Evolutionary conservation across 2,329 filamentous ascomycete species (phyloP).

Genomic region (Colletotrichum sp.): DNA sequence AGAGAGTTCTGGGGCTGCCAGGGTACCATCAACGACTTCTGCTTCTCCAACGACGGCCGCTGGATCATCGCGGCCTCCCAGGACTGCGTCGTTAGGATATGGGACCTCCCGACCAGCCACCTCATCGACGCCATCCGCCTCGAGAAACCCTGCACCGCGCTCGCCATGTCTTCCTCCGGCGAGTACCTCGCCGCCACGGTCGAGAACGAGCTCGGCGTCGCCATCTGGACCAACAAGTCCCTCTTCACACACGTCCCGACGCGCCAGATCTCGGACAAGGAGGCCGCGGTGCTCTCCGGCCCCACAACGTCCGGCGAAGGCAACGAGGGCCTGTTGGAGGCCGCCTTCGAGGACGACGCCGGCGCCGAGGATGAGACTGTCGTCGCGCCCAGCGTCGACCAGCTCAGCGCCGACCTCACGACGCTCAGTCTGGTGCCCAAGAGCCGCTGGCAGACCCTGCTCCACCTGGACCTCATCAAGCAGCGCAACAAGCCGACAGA

Average conservation of each 20-base stretch:
- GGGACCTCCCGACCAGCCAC: constrained; percentile 95
- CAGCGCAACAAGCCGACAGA: constrained; percentile 94
- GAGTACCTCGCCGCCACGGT: constrained; percentile 94
- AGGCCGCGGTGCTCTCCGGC: constrained; percentile 67
- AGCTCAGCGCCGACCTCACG: constrained; percentile 82
- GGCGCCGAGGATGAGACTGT: constrained; percentile 60
- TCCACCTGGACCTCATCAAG: constrained; percentile 91
- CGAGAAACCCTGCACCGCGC: constrained; percentile 77
- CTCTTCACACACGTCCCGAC: constrained; percentile 90
- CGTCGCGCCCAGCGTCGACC: constrained; percentile 67
- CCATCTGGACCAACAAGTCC: constrained; percentile 93
- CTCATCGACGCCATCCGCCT: constrained; percentile 90
- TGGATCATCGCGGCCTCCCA: constrained; percentile 92
- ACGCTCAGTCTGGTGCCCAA: constrained; percentile 90
- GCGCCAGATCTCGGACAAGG: constrained; percentile 79
- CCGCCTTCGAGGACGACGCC: constrained; percentile 67
- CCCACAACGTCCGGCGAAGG: constrained; percentile 86
- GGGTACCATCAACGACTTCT: constrained; percentile 77
- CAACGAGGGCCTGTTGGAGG: constrained; percentile 75
- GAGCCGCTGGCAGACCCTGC: constrained; percentile 90
- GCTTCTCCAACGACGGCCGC: constrained; percentile 89
- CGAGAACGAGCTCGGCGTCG: constrained; percentile 83
- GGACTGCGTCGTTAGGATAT: constrained; percentile 81
- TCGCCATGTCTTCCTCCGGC: constrained; percentile 88
- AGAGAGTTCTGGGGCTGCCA: constrained; percentile 89